phyloP scores from a whole-genome alignment of 495 filamentous ascomycete genomes.

The Neurospora hispaniola region DNA sequence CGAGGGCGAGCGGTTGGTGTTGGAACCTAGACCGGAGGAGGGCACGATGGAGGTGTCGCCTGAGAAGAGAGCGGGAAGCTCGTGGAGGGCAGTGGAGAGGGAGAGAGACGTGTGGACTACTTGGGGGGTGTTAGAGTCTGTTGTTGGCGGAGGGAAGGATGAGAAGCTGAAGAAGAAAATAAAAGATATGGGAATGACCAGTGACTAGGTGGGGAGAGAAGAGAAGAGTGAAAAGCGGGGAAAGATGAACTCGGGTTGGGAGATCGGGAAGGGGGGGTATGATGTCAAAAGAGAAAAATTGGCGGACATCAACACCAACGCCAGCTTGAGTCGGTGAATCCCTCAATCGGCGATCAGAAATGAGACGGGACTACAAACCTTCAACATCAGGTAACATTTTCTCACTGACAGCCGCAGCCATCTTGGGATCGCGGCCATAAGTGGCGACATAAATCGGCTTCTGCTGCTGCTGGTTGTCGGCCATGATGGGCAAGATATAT shows the following conservation, averaged over 20 bases:
- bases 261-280: no score
- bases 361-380: no score
- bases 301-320: no score
- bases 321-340: no score
- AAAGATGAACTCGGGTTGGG: no score
- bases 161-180: no score
- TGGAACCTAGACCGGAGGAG: conserved; percentile 16
- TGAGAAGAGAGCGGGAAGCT: conserved; percentile 22
- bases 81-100: conserved; percentile 12
- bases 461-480: conserved; percentile 3
- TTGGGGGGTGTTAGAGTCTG: not conserved
- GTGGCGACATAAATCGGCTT: conserved; percentile 18
- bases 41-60: conserved; percentile 10
- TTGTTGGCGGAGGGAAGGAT: no score
- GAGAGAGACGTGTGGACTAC: conserved; percentile 22
- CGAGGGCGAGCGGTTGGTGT: conserved; percentile 2
- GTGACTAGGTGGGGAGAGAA: no score
- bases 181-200: no score
- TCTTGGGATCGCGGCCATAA: conserved; percentile 20
- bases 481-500: conserved; percentile 1
- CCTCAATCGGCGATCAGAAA: no score
- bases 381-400: conserved; percentile 23
- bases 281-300: no score
- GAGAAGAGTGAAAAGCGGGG: no score
- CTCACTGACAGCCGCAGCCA: conserved; percentile 17